phyloP scores from a whole-genome alignment of 805 yeast genomes.

The Sugiyamaella floridensis region DNA sequence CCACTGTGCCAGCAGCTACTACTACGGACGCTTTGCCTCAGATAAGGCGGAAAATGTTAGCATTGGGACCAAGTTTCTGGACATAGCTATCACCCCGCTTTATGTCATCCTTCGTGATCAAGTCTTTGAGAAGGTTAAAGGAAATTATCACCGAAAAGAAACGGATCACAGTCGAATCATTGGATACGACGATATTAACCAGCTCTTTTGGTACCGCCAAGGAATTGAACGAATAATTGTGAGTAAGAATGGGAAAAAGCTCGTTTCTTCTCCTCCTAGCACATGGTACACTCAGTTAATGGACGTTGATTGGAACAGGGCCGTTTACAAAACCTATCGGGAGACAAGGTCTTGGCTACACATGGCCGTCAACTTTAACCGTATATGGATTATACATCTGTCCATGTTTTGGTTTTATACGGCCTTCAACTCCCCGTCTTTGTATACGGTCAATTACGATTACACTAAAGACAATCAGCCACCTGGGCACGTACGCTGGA shows the following conservation, averaged over 20 bases:
- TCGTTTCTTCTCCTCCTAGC: constrained; percentile 48
- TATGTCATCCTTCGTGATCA: constrained; percentile 55
- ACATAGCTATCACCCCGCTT: constrained; percentile 68
- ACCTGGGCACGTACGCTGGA: constrained; percentile 94
- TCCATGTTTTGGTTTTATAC: constrained; percentile 90
- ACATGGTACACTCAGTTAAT: constrained; percentile 52
- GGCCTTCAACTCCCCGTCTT: constrained; percentile 85
- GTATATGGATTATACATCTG: constrained; percentile 95
- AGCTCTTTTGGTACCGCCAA: constrained; percentile 73
- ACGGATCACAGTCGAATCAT: constrained; percentile 62
- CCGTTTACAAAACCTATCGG: constrained; percentile 67
- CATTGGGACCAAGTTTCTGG: constrained; percentile 36
- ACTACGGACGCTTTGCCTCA: constrained; percentile 32
- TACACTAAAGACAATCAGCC: constrained; percentile 40
- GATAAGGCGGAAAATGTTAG: constrained; percentile 18
- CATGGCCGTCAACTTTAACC: constrained; percentile 86
- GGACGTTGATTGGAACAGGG: constrained; percentile 57
- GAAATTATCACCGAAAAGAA: constrained; percentile 41
- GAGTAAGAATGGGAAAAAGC: constrained; percentile 37
- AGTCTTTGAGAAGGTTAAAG: constrained; percentile 41
- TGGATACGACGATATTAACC: constrained; percentile 89
- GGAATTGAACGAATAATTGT: constrained; percentile 52
- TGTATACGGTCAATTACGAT: constrained; percentile 84
- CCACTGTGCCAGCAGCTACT: constrained; percentile 70
- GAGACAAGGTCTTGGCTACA: constrained; percentile 98